Evolutionary conservation across 352 stramenopile genomes (phyloP), one percentile per base, ranked within the genome.

Genomic region (Phytophthora citrophthora): DNA sequence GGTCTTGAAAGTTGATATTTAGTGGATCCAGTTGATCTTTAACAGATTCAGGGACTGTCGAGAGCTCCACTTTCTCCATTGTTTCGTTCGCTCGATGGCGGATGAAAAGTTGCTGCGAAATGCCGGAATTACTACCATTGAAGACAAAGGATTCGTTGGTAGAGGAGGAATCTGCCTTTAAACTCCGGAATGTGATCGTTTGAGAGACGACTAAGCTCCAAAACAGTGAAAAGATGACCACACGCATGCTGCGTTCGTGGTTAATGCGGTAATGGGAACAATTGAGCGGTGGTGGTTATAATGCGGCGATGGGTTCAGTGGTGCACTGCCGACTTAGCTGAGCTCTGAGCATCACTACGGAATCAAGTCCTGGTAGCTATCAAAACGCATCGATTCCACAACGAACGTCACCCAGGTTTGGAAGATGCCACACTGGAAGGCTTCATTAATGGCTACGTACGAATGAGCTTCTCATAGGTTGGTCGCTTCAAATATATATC

Each of bases 61-160:
- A 34, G 31, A 41, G 34, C 6, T 36, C 20, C 12, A 45, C 9
- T 23, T 34, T 23, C 5, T 32, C 39, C 4, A 13, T 20, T 9
- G 41, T 23, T 24, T 66, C 58, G 7, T 56, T 61, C 15, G 61
- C 64, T 10, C 32, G 31, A 36, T 59, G 20, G 2, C 67, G 67
- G 29, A 61, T 34, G 55, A 70, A 79, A 6, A 76, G 50, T 38
- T 77, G 68, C 5, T 44, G 59, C 0, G 72, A 51, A 13, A 75
- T 45, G 53, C 70, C 64, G 45, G 70, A 82, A 45, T 75, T 72
- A 13, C 47, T 58, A 15, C 63, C 71, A 9, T 79, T 63, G 27
- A 71, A 76, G 2, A 38, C 29, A 36, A 74, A 74, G 20, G 40
- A 56, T 24, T 48, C 54, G 20, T 55, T 18, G 0, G 54, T 51